Evolutionary conservation across 2,329 filamentous ascomycete species (phyloP).

Genomic region (Aspergillus nomiae): DNA sequence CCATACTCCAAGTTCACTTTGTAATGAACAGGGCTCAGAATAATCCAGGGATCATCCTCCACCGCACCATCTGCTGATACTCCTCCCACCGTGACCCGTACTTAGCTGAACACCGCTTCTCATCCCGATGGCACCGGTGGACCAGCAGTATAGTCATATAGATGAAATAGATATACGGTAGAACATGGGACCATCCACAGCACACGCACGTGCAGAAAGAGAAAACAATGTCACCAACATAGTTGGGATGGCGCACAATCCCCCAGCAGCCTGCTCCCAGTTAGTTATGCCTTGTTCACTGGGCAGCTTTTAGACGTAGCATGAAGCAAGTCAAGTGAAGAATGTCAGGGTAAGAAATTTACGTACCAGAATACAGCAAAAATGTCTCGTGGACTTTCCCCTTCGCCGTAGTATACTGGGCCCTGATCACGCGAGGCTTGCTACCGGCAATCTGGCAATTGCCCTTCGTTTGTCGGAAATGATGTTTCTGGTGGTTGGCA

Average conservation of each 20-base stretch:
- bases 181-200: conserved; percentile 38
- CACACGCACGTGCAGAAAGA: conserved; percentile 47
- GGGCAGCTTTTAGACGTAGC: no score
- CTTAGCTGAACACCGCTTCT: conserved; percentile 48
- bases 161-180: conserved; percentile 51
- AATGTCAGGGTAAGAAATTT: not conserved
- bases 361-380: conserved; percentile 39
- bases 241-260: conserved; percentile 45
- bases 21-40: conserved; percentile 15
- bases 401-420: conserved; percentile 25
- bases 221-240: conserved; percentile 44
- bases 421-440: not conserved
- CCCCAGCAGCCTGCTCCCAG: conserved; percentile 31
- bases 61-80: conserved; percentile 47
- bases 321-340: no score
- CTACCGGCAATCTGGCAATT: not conserved
- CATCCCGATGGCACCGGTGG: conserved; percentile 50
- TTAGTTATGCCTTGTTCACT: no score
- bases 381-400: conserved; percentile 44
- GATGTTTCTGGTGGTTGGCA: conserved; percentile 8
- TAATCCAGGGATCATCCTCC: conserved; percentile 46
- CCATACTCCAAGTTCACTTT: no score
- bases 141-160: conserved; percentile 50
- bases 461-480: not conserved
- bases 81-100: conserved; percentile 49